These are phyloP conservation scores for Paraurostyla sp. DNA, from an alignment of 73 alveolate species.

Conservation along the genomic window DNA sequence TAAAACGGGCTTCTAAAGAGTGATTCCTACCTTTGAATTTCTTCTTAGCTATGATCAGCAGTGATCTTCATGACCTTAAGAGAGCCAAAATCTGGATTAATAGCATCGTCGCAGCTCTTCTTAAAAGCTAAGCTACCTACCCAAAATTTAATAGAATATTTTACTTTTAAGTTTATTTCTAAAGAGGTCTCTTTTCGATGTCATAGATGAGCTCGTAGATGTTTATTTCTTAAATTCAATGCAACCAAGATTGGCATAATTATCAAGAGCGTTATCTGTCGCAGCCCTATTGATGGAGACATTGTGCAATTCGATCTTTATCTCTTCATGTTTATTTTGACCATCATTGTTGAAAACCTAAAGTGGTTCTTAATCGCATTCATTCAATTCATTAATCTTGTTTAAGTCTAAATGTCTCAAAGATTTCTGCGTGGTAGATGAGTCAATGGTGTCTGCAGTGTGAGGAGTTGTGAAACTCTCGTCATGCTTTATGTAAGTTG, in stretches of 20 bases:
- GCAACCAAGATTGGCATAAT: not conserved
- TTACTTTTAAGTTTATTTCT: slow-evolving; percentile 19
- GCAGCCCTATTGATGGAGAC: too few relatives aligned
- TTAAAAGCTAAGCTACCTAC: not conserved
- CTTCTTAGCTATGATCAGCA: not conserved
- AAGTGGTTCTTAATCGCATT: too few relatives aligned
- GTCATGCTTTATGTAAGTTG: not conserved
- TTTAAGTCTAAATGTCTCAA: too few relatives aligned
- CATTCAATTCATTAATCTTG: too few relatives aligned
- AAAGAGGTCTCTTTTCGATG: not conserved
- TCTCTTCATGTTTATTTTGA: too few relatives aligned
- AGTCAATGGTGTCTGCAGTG: too few relatives aligned
- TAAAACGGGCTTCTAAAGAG: not conserved
- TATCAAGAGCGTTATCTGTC: too few relatives aligned
- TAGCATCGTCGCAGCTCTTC: not conserved
- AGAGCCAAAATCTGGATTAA: not conserved
- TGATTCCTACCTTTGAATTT: not conserved
- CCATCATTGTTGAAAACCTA: too few relatives aligned
- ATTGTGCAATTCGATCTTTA: too few relatives aligned
- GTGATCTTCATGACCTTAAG: not conserved
- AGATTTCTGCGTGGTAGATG: too few relatives aligned
- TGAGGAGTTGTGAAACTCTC: too few relatives aligned
- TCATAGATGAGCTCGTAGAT: not conserved
- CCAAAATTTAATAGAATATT: not conserved
- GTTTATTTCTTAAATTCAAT: not conserved